These are phyloP conservation scores for Coemansia sp. DNA, from an alignment of 192 early-diverging fungal species.

Conservation along the genomic window DNA sequence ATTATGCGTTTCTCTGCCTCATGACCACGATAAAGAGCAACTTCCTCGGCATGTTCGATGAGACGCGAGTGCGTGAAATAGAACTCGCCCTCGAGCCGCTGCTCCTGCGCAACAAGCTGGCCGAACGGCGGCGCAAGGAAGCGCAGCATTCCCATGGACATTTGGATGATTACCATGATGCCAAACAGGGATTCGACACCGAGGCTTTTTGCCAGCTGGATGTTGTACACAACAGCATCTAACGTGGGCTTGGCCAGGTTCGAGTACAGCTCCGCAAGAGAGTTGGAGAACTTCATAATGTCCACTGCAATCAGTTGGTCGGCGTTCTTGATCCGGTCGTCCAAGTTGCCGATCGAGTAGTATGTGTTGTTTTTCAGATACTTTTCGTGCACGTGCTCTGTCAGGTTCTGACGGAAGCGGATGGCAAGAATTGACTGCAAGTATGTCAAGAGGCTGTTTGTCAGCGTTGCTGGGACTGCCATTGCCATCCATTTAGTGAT, in stretches of 20 bases:
- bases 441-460: conserved; percentile 86
- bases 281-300: conserved; percentile 86
- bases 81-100: conserved; percentile 91
- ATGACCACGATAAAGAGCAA: conserved; percentile 88
- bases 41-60: conserved; percentile 94
- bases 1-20: conserved; percentile 81
- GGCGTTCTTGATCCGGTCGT: conserved; percentile 88
- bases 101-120: conserved; percentile 91
- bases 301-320: conserved; percentile 91
- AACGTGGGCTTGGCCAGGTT: conserved; percentile 95
- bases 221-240: conserved; percentile 91
- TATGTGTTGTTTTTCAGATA: conserved; percentile 91
- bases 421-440: conserved; percentile 76
- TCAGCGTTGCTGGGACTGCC: conserved; percentile 94
- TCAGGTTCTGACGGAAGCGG: conserved; percentile 83
- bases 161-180: conserved; percentile 74
- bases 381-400: conserved; percentile 80
- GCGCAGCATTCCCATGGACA: conserved; percentile 76
- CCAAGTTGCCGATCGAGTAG: conserved; percentile 90
- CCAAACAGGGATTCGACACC: conserved; percentile 85
- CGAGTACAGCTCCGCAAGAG: conserved; percentile 84
- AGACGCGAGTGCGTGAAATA: conserved; percentile 91
- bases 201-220: conserved; percentile 80
- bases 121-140: conserved; percentile 93
- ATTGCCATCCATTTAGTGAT: conserved; percentile 91